Evolutionary conservation across 345 rosid species (phyloP), one percentile per base, ranked within the genome.

Genomic region (Aquilaria malaccensis): DNA sequence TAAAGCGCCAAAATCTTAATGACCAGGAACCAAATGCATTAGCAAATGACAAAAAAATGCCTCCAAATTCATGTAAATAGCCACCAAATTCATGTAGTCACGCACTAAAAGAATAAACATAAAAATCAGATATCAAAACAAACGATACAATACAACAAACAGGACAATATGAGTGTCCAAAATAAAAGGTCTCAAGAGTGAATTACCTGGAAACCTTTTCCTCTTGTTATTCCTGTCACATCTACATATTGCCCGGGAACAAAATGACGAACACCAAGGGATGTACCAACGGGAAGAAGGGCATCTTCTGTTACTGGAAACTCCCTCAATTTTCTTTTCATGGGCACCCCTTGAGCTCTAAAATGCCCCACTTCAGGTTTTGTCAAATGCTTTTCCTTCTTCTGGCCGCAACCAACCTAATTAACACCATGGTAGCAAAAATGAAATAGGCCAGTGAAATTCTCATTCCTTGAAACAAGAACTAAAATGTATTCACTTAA

Each of bases 331-430:
- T 94, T 94, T 78, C 97, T 85, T 89, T 83, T 86, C 76, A 94
- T 72, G 2, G 95, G 89, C 76, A 90, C 99, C 56, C 82, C 90
- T 65, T 94, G 96, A 73, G 95, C 92, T 79, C 99, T 88, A 67
- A 90, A 94, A 83, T 94, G 99, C 48, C 97, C 99, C 50, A 94
- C 84, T 74, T 83, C 95, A 32, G 99, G 95, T 76, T 83, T 90
- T 0, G 83, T 86, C 80, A 94, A 82, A 76, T 94, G 97, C 72
- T 94, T 94, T 5, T 77, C 83, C 74, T 94, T 94, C 89, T 94
- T 94, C 70, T 88, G 95, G 63, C 96, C 95, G 63, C 87, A 90
- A 52, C 99, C 97, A 56, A 90, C 79, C 97, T 93, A 77, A 75
- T 78, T 66, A 77, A 49, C 89, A 81, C 76, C 72, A 70, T 59